Percentiles rank a stretch among this genome's conserved stretches.
Evolutionary conservation across 257 asterid species (phyloP).

Genomic region (Salvia miltiorrhiza): DNA sequence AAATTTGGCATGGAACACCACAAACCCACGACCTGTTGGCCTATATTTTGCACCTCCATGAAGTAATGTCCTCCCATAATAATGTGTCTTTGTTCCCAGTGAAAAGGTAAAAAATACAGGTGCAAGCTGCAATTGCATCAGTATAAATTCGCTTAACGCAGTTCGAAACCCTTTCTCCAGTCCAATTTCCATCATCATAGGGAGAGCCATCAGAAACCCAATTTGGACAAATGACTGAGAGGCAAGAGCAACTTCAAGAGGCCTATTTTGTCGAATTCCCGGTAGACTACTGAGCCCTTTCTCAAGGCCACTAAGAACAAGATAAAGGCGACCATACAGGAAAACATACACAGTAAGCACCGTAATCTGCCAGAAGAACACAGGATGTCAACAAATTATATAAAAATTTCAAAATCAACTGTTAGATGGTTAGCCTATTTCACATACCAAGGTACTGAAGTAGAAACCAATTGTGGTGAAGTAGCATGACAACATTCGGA

Average conservation of each 20-base stretch:
- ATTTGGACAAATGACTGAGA: slow-evolving; percentile 95
- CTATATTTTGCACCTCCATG: slow-evolving; percentile 98
- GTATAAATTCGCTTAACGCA: slow-evolving; percentile 85
- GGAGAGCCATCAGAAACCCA: slow-evolving; percentile 92
- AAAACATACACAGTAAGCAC: slow-evolving; percentile 91
- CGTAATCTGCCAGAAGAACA: slow-evolving; percentile 64
- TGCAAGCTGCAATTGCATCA: slow-evolving; percentile 92
- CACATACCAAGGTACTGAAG: slow-evolving; percentile 86
- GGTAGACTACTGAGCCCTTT: slow-evolving; percentile 64
- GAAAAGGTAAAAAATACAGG: slow-evolving; percentile 97
- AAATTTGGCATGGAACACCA: slow-evolving; percentile 95
- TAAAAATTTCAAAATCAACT: slow-evolving; percentile 1
- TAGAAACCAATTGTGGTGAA: slow-evolving; percentile 97
- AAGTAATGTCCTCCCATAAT: slow-evolving; percentile 87
- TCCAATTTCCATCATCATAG: slow-evolving; percentile 99
- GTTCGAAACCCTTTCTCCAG: slow-evolving; percentile 89
- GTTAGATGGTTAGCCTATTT: neutral
- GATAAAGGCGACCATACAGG: slow-evolving; percentile 95
- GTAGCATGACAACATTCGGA: slow-evolving; percentile 89
- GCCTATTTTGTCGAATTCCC: slow-evolving; percentile 52
- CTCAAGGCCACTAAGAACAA: slow-evolving; percentile 93
- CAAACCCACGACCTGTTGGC: slow-evolving; percentile 97
- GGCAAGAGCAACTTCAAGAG: slow-evolving; percentile 91
- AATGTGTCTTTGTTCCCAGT: slow-evolving; percentile 93
- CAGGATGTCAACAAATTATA: slow-evolving; percentile 17